Evolutionary conservation across 768 basidiomycete genomes (phyloP), one percentile per base, ranked within the genome.

Genomic region (Leccinum rimulosum): DNA sequence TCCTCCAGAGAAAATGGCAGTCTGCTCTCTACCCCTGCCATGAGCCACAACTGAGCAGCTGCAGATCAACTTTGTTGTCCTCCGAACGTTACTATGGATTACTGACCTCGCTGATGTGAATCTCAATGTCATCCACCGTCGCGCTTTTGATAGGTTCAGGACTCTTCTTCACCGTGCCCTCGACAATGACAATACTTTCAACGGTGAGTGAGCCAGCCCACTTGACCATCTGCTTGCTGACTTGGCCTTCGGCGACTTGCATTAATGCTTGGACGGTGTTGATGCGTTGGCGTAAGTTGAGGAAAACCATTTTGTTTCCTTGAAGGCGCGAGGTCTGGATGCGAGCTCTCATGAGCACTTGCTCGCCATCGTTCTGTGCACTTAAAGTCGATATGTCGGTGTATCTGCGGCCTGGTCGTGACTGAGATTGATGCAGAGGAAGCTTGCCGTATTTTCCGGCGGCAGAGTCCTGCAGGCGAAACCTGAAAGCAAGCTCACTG

Each of bases 221-320:
- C 75, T 94, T 97, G 40, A 94, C 84, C 97, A 99, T 99, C 72
- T 96, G 95, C 76, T 95, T 98, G 61, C 93, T 95, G 28, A 98
- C 82, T 67, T 84, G 86, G 50, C 84, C 89, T 11, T 85, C 82
- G 10, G 88, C 77, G 25, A 90, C 84, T 51, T 79, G 74, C 60
- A 96, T 78, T 43, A 98, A 77, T 36, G 90, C 95, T 72, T 98
- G 96, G 9, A 99, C 86, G 56, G 95, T 81, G 69, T 89, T 82
- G 14, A 82, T 87, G 65, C 91, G 84, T 73, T 99, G 96, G 59
- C 96, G 90, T 56, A 99, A 81, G 70, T 88, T 87, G 54, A 98
- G 76, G 76, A 99, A 99, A 54, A 91, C 91, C 86, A 98, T 94
- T 79, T 94, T 99, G 76, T 85, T 91, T 65, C 92, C 94, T 73